These are phyloP conservation scores for Suillus fuscotomentosus DNA, from an alignment of 768 basidiomycete genomes.

Conservation along the genomic window DNA sequence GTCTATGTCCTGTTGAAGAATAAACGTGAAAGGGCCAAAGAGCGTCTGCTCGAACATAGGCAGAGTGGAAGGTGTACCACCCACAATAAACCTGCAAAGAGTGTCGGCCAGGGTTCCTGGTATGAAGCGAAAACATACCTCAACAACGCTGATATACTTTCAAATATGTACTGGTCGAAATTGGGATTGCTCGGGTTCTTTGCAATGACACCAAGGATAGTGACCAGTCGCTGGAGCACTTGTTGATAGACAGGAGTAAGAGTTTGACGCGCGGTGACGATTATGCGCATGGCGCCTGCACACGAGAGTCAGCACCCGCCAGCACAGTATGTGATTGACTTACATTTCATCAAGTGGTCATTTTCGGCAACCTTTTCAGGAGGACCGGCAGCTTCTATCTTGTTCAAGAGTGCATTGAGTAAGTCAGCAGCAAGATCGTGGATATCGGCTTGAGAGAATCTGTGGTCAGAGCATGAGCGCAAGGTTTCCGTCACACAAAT, in stretches of 20 bases:
- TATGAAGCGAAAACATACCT: slow-evolving; percentile 45
- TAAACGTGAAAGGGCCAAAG: slow-evolving; percentile 84
- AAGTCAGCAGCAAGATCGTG: slow-evolving; percentile 78
- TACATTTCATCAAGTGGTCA: slow-evolving; percentile 97
- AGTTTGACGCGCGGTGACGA: slow-evolving; percentile 82
- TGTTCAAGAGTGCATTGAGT: slow-evolving; percentile 67
- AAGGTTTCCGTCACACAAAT: slow-evolving; percentile 1
- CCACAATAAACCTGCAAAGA: slow-evolving; percentile 69
- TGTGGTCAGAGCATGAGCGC: slow-evolving; percentile 28
- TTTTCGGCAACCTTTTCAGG: slow-evolving; percentile 96
- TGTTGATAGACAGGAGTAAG: slow-evolving; percentile 66
- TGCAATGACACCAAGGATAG: slow-evolving; percentile 83
- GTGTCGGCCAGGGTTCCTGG: slow-evolving; percentile 4
- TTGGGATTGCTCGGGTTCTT: slow-evolving; percentile 97
- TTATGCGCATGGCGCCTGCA: slow-evolving; percentile 90
- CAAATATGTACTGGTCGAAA: slow-evolving; percentile 97
- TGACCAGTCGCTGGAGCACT: slow-evolving; percentile 71
- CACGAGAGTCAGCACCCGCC: slow-evolving; percentile 4
- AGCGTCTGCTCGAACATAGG: slow-evolving; percentile 75
- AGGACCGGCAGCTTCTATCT: slow-evolving; percentile 75
- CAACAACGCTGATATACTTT: slow-evolving; percentile 92
- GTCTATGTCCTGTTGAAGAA: slow-evolving; percentile 90
- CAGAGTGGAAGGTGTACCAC: slow-evolving; percentile 64
- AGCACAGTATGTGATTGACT: slow-evolving; percentile 20
- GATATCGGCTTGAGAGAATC: slow-evolving; percentile 87